Evolutionary conservation across 345 rosid species (phyloP).

Genomic region (Leavenworthia alabamica): DNA sequence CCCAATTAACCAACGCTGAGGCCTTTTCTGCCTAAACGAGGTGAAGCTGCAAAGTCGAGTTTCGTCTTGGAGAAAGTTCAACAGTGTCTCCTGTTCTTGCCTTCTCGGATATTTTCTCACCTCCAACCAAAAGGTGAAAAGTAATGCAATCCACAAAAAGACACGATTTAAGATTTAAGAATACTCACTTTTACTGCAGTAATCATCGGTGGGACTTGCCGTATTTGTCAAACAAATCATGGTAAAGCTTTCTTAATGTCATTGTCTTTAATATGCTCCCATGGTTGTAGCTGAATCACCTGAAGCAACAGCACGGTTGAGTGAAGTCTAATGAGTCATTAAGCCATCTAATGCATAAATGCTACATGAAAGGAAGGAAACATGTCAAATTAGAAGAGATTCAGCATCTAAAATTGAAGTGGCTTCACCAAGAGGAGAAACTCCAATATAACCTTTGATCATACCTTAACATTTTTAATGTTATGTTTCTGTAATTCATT

Average conservation of each 20-base stretch:
- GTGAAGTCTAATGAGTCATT: background rate
- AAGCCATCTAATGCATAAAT: background rate
- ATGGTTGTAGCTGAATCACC: conserved; percentile 92
- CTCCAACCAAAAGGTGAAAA: conserved; percentile 49
- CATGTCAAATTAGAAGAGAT: conserved; percentile 57
- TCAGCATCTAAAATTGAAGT: conserved; percentile 97
- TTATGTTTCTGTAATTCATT: conserved; percentile 1
- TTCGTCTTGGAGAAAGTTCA: conserved; percentile 82
- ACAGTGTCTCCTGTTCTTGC: conserved; percentile 90
- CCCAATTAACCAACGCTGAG: no score
- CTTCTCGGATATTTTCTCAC: conserved; percentile 93
- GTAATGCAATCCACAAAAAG: background rate
- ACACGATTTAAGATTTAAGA: background rate
- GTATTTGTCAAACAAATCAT: conserved; percentile 84
- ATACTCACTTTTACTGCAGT: conserved; percentile 90
- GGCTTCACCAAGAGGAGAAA: conserved; percentile 94
- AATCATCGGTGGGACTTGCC: conserved; percentile 99
- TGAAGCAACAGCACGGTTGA: conserved; percentile 19
- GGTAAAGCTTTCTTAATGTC: conserved; percentile 66
- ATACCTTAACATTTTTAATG: conserved; percentile 58
- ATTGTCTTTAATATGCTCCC: conserved; percentile 90
- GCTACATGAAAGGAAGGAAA: conserved; percentile 5
- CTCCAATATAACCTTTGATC: conserved; percentile 87
- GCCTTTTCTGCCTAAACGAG: no score
- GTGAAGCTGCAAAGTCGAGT: conserved; percentile 73